Evolutionary conservation across 2,329 filamentous ascomycete genomes (phyloP), one percentile per base, ranked within the genome.

Genomic region (Pseudogymnoascus sp.): DNA sequence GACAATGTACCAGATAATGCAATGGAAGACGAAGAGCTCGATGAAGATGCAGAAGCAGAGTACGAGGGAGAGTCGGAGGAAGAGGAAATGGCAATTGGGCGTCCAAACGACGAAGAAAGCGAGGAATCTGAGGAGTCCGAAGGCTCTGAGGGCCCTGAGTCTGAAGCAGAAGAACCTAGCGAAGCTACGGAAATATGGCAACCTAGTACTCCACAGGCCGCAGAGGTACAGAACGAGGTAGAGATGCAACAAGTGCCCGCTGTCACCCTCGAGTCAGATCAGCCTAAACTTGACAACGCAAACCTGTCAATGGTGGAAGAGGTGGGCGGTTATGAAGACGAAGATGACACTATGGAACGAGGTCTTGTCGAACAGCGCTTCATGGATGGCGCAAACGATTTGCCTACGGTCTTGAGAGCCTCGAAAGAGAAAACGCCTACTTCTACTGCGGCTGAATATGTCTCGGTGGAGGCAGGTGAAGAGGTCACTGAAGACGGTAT

Each of bases 381-480:
- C 60, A 13, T 68, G 11, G 69, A 70, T 56, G 69, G 69, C 11
- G 64, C 68, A 2, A 66, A 67, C 60, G 68, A 70, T 56, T 64
- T 65, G 37, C 63, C 62, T 26, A n/a, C 21, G 21, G 50, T 21
- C 14, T 33, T 7, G 50, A 33, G 8, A n/a, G 2, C n/a, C 6
- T 2, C 10, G 3, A 33, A 56, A 8, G 50, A 56, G 50, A 21
- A 56, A 33, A 33, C 29, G n/a, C 50, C 50, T 14, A 21, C 10
- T 13, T 33, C 50, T 19, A 19, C 10, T 33, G 10, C 16, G n/a
- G 16, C n/a, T 21, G 29, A 56, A 56, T 29, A 56, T 19, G 11
- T 56, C 11, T 29, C 11, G 8, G 16, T 33, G 26, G 50, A 56
- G 26, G 29, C n/a, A 56, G 29, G n/a, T 11, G 21, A 62, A 13